Evolutionary conservation across 2,329 filamentous ascomycete species (phyloP).

Genomic region (Monosporascus sp.): DNA sequence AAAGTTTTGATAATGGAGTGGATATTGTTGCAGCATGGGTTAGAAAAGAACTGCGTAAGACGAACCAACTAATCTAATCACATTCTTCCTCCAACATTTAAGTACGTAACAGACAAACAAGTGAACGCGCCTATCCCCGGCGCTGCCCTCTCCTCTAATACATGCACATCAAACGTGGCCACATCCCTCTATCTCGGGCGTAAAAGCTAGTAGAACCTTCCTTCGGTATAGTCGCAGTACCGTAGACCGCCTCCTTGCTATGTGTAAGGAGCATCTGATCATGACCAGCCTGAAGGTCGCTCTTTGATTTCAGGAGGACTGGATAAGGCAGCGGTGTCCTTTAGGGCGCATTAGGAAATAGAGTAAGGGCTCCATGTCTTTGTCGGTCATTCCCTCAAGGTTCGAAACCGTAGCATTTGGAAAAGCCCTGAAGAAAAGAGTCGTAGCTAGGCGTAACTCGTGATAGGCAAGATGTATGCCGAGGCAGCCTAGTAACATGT

Average conservation of each 20-base stretch:
- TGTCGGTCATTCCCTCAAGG: constrained; percentile 28
- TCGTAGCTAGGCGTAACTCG: constrained; percentile 46
- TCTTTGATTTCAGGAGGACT: constrained; percentile 2
- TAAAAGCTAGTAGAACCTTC: no score
- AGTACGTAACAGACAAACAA: no score
- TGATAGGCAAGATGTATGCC: constrained; percentile 52
- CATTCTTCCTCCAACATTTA: no score
- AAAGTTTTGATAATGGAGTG: not conserved
- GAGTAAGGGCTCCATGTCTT: constrained; percentile 29
- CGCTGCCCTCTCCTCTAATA: no score
- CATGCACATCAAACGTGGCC: no score
- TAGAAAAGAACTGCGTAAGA: no score
- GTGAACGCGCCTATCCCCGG: no score
- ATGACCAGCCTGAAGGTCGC: not conserved
- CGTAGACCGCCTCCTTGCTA: no score
- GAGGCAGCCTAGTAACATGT: constrained; percentile 36
- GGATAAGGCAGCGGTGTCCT: constrained; percentile 27
- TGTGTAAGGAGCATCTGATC: not conserved
- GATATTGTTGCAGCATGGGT: not conserved
- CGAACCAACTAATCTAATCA: no score
- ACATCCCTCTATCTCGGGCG: no score
- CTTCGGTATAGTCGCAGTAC: no score
- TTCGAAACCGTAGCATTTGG: constrained; percentile 27
- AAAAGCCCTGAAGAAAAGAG: constrained; percentile 46
- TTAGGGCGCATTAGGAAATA: constrained; percentile 29